Percentiles rank a stretch among this genome's conserved stretches.
Evolutionary conservation across 2,329 filamentous ascomycete genomes (phyloP).

Genomic region (Xylaria sp.): DNA sequence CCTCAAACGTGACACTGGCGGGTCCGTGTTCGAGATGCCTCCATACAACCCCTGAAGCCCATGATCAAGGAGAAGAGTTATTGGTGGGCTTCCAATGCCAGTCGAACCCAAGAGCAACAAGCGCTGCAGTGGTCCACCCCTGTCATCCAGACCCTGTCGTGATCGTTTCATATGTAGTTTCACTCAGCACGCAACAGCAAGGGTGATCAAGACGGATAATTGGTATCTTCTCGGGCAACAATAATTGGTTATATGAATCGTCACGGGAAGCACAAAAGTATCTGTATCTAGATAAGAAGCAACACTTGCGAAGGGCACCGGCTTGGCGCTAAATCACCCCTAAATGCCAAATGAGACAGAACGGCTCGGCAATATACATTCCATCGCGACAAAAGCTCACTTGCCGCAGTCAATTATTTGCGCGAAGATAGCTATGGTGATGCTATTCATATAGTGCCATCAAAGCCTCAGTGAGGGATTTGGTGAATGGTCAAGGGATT

Average conservation of each 20-base stretch:
- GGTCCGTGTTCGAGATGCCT: constrained; percentile 33
- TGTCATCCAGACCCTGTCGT: constrained; percentile 20
- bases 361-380: constrained; percentile 4
- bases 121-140: constrained; percentile 22
- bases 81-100: constrained; percentile 26
- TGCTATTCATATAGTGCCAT: not conserved
- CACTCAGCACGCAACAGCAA: constrained; percentile 25
- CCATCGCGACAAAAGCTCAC: not conserved
- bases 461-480: not conserved
- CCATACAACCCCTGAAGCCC: constrained; percentile 26
- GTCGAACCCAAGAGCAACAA: constrained; percentile 11
- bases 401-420: not conserved
- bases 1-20: constrained; percentile 31
- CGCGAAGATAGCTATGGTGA: not conserved
- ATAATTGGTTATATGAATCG: not conserved
- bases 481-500: not conserved
- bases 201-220: constrained; percentile 20
- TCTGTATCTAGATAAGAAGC: not conserved
- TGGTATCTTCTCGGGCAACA: constrained; percentile 1
- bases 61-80: constrained; percentile 13
- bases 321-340: constrained; percentile 7
- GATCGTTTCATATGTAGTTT: constrained; percentile 37
- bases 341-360: constrained; percentile 9
- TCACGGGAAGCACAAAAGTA: constrained; percentile 12
- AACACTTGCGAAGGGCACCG: not conserved